Evolutionary conservation across 2,329 filamentous ascomycete genomes (phyloP).

Genomic region (Thielaviopsis punctulata): DNA sequence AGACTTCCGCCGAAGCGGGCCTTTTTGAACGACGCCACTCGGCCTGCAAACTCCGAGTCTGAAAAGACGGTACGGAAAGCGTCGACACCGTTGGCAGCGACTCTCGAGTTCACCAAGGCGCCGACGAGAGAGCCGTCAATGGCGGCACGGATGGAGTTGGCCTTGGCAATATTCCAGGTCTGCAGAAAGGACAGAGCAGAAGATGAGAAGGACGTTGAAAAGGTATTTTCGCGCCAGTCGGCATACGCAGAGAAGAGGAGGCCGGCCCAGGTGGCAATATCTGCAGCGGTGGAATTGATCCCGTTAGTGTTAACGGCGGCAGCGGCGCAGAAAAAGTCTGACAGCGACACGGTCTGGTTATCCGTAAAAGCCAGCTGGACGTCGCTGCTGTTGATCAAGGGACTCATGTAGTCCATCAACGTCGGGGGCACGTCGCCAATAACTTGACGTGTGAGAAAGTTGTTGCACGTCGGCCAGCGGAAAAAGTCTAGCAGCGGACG

Average conservation of each 20-base stretch:
- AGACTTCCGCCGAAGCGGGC: conserved; percentile 1
- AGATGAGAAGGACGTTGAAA: conserved; percentile 3
- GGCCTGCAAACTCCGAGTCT: background rate
- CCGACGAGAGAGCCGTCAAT: conserved; percentile 8
- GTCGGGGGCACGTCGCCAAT: background rate
- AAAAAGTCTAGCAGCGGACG: conserved; percentile 5
- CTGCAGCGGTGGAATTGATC: conserved; percentile 3
- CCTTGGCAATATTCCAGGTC: conserved; percentile 2
- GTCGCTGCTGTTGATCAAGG: background rate
- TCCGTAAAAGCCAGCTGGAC: background rate
- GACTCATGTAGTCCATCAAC: conserved; percentile 3
- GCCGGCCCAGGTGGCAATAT: conserved; percentile 7
- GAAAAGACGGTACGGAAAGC: background rate
- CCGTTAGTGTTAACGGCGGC: background rate
- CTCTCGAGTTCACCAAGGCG: background rate
- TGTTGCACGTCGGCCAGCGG: conserved; percentile 9
- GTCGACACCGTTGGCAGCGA: background rate
- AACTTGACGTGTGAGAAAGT: conserved; percentile 2
- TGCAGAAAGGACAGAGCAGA: conserved; percentile 1
- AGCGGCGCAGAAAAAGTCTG: background rate
- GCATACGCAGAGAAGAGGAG: conserved; percentile 3
- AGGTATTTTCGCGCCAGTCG: conserved; percentile 4
- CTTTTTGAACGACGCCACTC: conserved; percentile 2
- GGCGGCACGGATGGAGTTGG: background rate
- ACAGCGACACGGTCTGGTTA: background rate